phyloP scores from a whole-genome alignment of 2,329 filamentous ascomycete species.

The Aspergillus awamori region DNA sequence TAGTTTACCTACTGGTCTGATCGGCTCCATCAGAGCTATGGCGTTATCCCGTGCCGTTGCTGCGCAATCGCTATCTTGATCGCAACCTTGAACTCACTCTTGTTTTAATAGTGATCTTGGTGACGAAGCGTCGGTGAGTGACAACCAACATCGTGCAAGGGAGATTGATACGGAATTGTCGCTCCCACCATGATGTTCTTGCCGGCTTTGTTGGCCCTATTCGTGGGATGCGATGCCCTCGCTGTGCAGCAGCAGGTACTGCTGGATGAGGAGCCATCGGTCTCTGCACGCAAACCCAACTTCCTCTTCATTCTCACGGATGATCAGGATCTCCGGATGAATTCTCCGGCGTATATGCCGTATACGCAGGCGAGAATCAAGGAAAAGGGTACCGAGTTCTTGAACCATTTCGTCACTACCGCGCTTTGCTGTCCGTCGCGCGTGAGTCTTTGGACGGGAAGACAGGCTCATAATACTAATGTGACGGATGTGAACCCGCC shows the following conservation, averaged over 20 bases:
- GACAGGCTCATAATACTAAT: slow-evolving; percentile 70
- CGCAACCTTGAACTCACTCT: neutral
- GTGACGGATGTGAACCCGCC: slow-evolving; percentile 62
- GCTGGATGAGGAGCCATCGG: slow-evolving; percentile 14
- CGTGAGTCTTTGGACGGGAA: slow-evolving; percentile 67
- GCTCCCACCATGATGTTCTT: slow-evolving; percentile 25
- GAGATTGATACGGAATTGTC: neutral
- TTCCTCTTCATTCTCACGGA: slow-evolving; percentile 70
- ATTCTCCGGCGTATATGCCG: slow-evolving; percentile 65
- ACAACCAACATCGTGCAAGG: neutral
- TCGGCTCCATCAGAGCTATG: slow-evolving; percentile 10
- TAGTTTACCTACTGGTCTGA: neutral
- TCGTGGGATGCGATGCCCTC: slow-evolving; percentile 20
- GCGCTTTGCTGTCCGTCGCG: slow-evolving; percentile 69
- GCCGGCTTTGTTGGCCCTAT: slow-evolving; percentile 16
- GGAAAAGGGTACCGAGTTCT: slow-evolving; percentile 62
- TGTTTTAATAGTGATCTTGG: neutral
- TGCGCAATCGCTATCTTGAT: slow-evolving; percentile 6
- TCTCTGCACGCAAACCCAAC: slow-evolving; percentile 47
- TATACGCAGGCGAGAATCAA: slow-evolving; percentile 59
- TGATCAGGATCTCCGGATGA: slow-evolving; percentile 66
- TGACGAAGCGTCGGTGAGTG: neutral
- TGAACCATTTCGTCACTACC: slow-evolving; percentile 67
- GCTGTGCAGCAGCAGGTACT: slow-evolving; percentile 15
- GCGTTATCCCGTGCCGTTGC: slow-evolving; percentile 17